phyloP scores from a whole-genome alignment of 345 rosid species.

The Pistacia atlantica region DNA sequence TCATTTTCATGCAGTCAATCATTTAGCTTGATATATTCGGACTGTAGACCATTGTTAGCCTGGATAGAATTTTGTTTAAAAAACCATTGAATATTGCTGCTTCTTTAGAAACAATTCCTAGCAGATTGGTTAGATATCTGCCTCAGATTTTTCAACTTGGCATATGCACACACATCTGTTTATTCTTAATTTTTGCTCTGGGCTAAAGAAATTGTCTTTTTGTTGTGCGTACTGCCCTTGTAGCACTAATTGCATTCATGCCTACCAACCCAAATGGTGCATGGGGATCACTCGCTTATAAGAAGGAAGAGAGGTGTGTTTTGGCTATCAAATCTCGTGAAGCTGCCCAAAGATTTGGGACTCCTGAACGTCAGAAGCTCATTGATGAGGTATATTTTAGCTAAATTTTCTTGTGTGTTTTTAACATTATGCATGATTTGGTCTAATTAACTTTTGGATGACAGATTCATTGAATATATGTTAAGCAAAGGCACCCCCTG shows the following conservation, averaged over 20 bases:
- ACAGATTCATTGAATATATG: conserved; percentile 90
- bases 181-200: neutral
- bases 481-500: conserved; percentile 73
- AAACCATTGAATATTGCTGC: too few species aligned
- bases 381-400: conserved; percentile 70
- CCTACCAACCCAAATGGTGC: conserved; percentile 95
- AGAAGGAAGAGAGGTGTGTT: conserved; percentile 78
- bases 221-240: conserved; percentile 92
- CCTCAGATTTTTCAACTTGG: neutral
- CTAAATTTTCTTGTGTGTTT: conserved; percentile 1
- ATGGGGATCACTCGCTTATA: conserved; percentile 87
- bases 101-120: too few species aligned
- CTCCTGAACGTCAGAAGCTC: conserved; percentile 79
- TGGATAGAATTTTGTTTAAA: neutral
- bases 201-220: conserved; percentile 28
- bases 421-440: neutral
- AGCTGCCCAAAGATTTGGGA: conserved; percentile 73
- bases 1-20: neutral
- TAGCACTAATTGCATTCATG: conserved; percentile 96
- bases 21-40: neutral
- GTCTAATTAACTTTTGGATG: conserved; percentile 11
- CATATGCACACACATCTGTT: neutral
- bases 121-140: neutral
- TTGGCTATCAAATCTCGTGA: conserved; percentile 91
- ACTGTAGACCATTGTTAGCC: neutral